Percentiles rank a stretch among this genome's conserved stretches.
Evolutionary conservation across 495 filamentous ascomycete species (phyloP).

Genomic region (Penicillium chermesinum): DNA sequence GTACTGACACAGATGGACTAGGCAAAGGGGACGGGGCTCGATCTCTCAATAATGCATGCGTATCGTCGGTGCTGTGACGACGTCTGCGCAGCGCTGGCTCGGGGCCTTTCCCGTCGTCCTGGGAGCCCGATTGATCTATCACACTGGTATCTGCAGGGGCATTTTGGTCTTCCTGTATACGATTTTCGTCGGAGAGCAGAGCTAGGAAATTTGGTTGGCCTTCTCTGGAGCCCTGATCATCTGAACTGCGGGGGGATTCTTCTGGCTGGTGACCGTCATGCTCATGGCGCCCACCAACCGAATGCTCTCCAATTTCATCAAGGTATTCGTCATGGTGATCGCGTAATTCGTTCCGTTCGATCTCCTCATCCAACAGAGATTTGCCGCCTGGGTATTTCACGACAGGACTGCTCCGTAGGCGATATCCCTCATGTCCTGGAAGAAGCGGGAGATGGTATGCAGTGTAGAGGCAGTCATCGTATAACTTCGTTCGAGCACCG

Average conservation of each 20-base stretch:
- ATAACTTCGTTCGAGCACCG: constrained; percentile 94
- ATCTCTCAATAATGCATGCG: constrained; percentile 15
- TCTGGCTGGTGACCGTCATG: constrained; percentile 29
- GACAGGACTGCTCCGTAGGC: constrained; percentile 82
- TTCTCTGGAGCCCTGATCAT: constrained; percentile 10
- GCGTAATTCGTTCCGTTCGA: constrained; percentile 84
- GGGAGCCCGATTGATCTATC: not conserved
- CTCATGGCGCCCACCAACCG: constrained; percentile 26
- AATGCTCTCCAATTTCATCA: constrained; percentile 49
- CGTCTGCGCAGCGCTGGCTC: constrained; percentile 19
- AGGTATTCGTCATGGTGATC: constrained; percentile 90
- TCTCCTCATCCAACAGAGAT: constrained; percentile 88
- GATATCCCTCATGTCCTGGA: constrained; percentile 77
- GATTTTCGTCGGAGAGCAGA: constrained; percentile 14
- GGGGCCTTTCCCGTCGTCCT: constrained; percentile 2
- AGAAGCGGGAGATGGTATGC: constrained; percentile 91
- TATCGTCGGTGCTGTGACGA: constrained; percentile 24
- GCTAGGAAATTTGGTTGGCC: constrained; percentile 13
- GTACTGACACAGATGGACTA: constrained; percentile 11
- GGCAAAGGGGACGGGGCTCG: constrained; percentile 13
- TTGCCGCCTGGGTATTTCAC: constrained; percentile 91
- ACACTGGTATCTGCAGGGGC: not conserved
- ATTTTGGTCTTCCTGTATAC: constrained; percentile 19
- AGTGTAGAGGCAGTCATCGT: constrained; percentile 95
- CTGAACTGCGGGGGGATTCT: constrained; percentile 11